phyloP scores from a whole-genome alignment of 2,329 filamentous ascomycete species.

The Pseudopithomyces chartarum region DNA sequence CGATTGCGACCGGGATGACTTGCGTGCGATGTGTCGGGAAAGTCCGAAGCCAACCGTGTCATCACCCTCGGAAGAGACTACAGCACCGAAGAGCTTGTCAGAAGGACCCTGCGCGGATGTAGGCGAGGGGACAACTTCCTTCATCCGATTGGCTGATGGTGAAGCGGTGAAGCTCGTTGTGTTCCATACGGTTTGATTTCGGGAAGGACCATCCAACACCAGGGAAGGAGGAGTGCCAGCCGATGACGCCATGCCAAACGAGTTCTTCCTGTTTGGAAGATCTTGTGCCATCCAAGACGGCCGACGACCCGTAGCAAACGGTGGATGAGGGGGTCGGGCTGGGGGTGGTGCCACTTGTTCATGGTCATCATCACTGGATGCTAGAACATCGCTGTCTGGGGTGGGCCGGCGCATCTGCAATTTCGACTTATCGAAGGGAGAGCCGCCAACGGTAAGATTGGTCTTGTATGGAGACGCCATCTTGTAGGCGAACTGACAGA shows the following conservation, averaged over 20 bases:
- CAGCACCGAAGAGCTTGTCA: slow-evolving; percentile 31
- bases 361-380: slow-evolving; percentile 90
- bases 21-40: slow-evolving; percentile 69
- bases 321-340: slow-evolving; percentile 18
- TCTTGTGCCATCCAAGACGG: slow-evolving; percentile 73
- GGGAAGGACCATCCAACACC: slow-evolving; percentile 51
- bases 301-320: slow-evolving; percentile 32
- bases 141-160: slow-evolving; percentile 29
- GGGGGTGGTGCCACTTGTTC: slow-evolving; percentile 55
- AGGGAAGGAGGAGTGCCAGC: slow-evolving; percentile 80
- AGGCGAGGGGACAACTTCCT: slow-evolving; percentile 42
- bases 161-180: slow-evolving; percentile 39
- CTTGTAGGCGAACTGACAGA: slow-evolving; percentile 23
- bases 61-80: slow-evolving; percentile 53
- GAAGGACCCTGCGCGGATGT: slow-evolving; percentile 31
- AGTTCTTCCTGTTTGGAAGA: slow-evolving; percentile 74
- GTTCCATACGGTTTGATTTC: slow-evolving; percentile 49
- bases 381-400: slow-evolving; percentile 90
- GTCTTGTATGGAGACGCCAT: slow-evolving; percentile 33
- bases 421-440: slow-evolving; percentile 70
- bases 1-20: slow-evolving; percentile 92
- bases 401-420: slow-evolving; percentile 75
- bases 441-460: slow-evolving; percentile 32
- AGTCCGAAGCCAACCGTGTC: slow-evolving; percentile 46
- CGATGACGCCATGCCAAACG: slow-evolving; percentile 69